Evolutionary conservation across 2,329 filamentous ascomycete genomes (phyloP), one percentile per base, ranked within the genome.

Genomic region (Hymenoscyphus repandus): DNA sequence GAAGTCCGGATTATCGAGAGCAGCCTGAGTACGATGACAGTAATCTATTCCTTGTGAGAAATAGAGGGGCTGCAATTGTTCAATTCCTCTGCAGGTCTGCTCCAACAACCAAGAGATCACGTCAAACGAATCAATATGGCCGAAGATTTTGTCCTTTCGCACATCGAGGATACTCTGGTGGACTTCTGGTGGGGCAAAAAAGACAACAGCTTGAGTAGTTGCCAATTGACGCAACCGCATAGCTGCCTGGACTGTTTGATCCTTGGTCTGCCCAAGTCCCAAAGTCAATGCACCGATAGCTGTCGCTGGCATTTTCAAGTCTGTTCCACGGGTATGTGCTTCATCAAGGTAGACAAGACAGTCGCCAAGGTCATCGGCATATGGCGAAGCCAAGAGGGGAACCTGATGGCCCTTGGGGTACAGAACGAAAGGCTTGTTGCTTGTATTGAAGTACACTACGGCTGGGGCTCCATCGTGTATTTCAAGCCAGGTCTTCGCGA

Each of bases 211-310:
- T 50, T 64, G 62, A 3, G 60, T 55, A n/a, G 70, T 71, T 0
- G 68, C 74, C 0, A 88, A 68, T 41, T 85, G 77, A 1, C 84
- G 72, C 0, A 87, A 64, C 52, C 83, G 69, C 82, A 87, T 86
- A 0, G 82, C 81, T 47, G 82, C 83, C 58, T 79, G 72, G 0
- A 90, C 84, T 27, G 84, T 57, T 83, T 57, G 53, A 38, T 64
- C 62, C 33, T 64, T 63, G 1, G 57, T 61, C n/a, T 58, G 55
- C 2, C 52, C 53, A 0, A 59, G 49, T 0, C 55, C 56, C 5
- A 64, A 45, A 17, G 60, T 64, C 9, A 64, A 49, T 13, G 57
- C 61, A 1, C 57, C 61, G 5, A 33, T 3, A 30, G 60, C 52
- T 6, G 40, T 9, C 2, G 33, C 2, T 15, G 55, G 56, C 7